Evolutionary conservation across 1,284 basidiomycete species (phyloP).

Genomic region (Irpex sp.): DNA sequence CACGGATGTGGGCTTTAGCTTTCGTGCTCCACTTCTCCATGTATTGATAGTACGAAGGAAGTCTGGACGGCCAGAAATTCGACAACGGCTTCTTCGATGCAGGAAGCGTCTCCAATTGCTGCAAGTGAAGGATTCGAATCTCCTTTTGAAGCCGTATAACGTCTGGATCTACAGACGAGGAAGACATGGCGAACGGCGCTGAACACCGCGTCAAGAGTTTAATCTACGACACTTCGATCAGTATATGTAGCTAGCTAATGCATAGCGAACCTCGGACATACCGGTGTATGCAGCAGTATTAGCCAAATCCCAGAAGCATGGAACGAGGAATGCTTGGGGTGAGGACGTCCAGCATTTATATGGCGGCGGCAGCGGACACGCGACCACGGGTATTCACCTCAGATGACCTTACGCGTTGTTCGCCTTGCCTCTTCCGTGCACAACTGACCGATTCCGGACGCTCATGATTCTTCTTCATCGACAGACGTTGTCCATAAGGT

Average conservation of each 20-base stretch:
- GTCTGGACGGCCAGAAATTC: not conserved
- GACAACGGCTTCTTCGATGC: not conserved
- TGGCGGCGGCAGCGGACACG: not conserved
- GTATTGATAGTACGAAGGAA: constrained; percentile 12
- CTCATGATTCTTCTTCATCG: too few species aligned
- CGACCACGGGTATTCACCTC: not conserved
- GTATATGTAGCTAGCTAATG: too few species aligned
- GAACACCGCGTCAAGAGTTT: too few species aligned
- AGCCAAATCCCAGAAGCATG: not conserved
- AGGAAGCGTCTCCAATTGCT: not conserved
- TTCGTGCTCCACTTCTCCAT: constrained; percentile 13
- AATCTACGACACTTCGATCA: too few species aligned
- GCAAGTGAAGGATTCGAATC: not conserved
- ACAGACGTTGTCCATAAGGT: not conserved
- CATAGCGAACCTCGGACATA: too few species aligned
- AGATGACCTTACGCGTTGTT: not conserved
- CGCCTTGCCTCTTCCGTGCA: too few species aligned
- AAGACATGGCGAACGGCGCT: not conserved
- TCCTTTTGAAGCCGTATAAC: too few species aligned
- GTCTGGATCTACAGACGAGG: too few species aligned
- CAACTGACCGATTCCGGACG: too few species aligned
- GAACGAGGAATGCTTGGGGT: not conserved
- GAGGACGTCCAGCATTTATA: not conserved
- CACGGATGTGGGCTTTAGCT: constrained; percentile 5
- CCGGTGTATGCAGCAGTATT: too few species aligned